Evolutionary conservation across 163 green algal genomes (phyloP).

Genomic region (Prototheca wickerhamii): DNA sequence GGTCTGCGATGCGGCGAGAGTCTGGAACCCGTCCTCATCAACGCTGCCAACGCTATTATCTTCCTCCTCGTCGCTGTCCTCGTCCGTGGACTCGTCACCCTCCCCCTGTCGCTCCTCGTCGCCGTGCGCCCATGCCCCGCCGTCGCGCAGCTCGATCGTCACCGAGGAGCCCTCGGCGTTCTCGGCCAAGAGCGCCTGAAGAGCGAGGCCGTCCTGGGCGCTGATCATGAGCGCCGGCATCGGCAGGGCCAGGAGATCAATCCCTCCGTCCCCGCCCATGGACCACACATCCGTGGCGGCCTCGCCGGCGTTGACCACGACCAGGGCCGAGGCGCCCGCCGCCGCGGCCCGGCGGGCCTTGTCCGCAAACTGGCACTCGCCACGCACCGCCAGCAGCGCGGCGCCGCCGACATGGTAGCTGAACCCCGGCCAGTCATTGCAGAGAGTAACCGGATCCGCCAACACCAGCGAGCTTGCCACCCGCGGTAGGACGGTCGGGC

Average conservation of each 20-base stretch:
- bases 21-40: background rate
- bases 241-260: background rate
- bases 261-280: background rate
- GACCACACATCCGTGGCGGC: background rate
- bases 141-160: background rate
- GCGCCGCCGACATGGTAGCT: background rate
- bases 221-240: too few relatives aligned
- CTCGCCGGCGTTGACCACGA: background rate
- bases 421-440: background rate
- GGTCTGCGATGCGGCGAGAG: too few relatives aligned
- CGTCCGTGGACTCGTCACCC: conserved; percentile 8
- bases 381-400: conserved; percentile 3
- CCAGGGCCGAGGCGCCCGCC: background rate
- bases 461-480: too few relatives aligned
- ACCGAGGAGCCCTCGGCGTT: background rate
- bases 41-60: background rate
- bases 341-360: background rate
- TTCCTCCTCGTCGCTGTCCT: conserved; percentile 3
- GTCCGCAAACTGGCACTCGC: conserved; percentile 10
- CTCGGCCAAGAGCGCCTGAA: background rate
- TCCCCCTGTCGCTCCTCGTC: background rate
- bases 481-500: too few relatives aligned
- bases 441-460: too few relatives aligned
- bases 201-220: background rate
- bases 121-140: background rate